Conservation (phyloP, 75 land plant species). For the Ceratopteris richardii region DNA sequence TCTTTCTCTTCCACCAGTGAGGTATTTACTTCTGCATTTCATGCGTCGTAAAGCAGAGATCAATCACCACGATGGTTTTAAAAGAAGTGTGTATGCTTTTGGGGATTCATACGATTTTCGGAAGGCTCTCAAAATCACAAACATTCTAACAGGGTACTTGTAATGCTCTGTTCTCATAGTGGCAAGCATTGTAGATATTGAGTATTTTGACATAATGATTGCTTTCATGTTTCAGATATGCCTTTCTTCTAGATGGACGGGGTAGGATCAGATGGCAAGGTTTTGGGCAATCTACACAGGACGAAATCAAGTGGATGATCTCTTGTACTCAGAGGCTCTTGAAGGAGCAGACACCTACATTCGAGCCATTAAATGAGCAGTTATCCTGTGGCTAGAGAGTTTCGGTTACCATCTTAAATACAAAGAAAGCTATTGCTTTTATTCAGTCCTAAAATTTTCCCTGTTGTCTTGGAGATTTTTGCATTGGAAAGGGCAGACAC, state of each 20-base stretch:
- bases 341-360: too few species aligned
- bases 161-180: neutral
- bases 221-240: conserved; percentile 39
- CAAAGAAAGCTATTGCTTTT: too few species aligned
- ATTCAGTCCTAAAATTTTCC: too few species aligned
- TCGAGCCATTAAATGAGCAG: too few species aligned
- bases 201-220: neutral
- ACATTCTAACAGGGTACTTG: conserved; percentile 84
- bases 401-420: too few species aligned
- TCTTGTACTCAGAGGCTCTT: conserved; percentile 52
- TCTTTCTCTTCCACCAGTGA: conserved; percentile 52
- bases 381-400: too few species aligned
- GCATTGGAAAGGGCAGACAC: too few species aligned
- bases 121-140: conserved; percentile 70
- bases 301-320: conserved; percentile 61
- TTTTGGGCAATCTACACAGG: conserved; percentile 63
- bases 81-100: conserved; percentile 64
- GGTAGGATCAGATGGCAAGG: conserved; percentile 95
- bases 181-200: neutral
- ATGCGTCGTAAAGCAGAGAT: conserved; percentile 42
- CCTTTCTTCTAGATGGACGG: conserved; percentile 62
- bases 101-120: conserved; percentile 86
- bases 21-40: conserved; percentile 43
- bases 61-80: conserved; percentile 19
- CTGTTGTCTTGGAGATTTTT: too few species aligned